Evolutionary conservation across 2,329 filamentous ascomycete species (phyloP), one percentile per base, ranked within the genome.

Genomic region (Cladosporium halotolerans): DNA sequence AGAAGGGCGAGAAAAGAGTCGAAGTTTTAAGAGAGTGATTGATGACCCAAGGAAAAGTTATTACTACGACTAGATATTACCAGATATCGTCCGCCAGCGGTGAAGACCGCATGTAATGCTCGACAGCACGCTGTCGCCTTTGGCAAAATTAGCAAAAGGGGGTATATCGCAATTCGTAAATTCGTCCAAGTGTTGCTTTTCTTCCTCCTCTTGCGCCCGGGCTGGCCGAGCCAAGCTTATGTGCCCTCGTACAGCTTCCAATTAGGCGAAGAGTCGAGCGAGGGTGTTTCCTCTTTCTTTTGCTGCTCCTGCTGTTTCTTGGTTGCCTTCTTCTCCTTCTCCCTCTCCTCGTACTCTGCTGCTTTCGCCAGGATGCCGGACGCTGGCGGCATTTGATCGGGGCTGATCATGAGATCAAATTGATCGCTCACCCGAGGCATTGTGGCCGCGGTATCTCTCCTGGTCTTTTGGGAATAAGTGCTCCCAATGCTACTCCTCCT

Each of bases 181-280:
- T 9, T 51, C 47, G 40, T 51, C 40, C 40, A 51, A 16, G 38
- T 41, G 14, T 50, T 16, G 23, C 31, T 19, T 34, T 23, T 46
- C 44, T 28, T 49, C 39, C 39, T 51, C 47, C 31, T 44, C 28
- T 28, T 50, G 10, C 33, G 16, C 18, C 9, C 47, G 47, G 47
- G 3, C 47, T 51, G 43, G 47, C 47, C 47, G 47, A 36, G 43
- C 31, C 16, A 8, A 3, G 14, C n/a, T 45, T 38, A 54, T 10
- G 52, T 54, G 34, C 52, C 52, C 38, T 54, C 52, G 28, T 54
- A 54, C 52, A 54, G 9, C 31, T 36, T 49, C 52, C 52, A 54
- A 38, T 54, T 54, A 42, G 52, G 52, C 4, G 52, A 47, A 14
- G 45, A 47, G 38, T 18, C 45, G 2, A 34, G 33, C 8, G 18